Base-by-base conservation (phyloP, 2,329 filamentous ascomycete species). In the Ceratocystis colombiana region DNA sequence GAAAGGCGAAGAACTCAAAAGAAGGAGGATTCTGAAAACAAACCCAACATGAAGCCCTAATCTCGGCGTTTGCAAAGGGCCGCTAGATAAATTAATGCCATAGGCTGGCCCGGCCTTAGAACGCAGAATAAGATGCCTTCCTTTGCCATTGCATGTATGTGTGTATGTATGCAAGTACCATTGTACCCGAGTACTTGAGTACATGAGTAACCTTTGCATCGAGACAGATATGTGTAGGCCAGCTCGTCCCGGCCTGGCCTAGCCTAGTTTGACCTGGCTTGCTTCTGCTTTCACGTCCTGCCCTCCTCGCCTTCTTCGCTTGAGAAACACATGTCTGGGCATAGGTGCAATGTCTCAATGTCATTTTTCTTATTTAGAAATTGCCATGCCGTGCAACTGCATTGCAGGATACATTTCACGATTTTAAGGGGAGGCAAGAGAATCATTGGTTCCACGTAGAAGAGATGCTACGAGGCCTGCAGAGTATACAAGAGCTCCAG, bases 361-460 rank as follows among this genome's bases (percentile, higher is more conserved):
- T 37, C 53, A 59, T 59, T 7, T 59, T 33, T 33, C 53, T 20
- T 30, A 59, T 59, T 59, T 59, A 59, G 28, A 28, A 59, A 59
- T 17, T 59, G 28, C 25, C 53, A 59, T 59, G 53, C 28, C 33
- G 53, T 59, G 53, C 12, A n/a, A 59, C 53, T 59, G 53, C 53
- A 59, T 59, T 33, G 28, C 53, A 37, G 53, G 12, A 59, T n/a
- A 33, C 25, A 59, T 37, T 59, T 33, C 28, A 59, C 53, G 53
- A n/a, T 33, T 30, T 33, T 8, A 59, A 59, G 53, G 53, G 53
- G 53, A 59, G 28, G 25, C n/a, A 8, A 30, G 33, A 59, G 53
- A 59, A 37, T 59, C 28, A 59, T 59, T 59, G 53, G 53, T 59
- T 59, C 53, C 53, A 59, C 53, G 28, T 59, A 33, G 2, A 30